Conservation (phyloP, 192 early-diverging fungal genomes). For the Coemansia umbellata region DNA sequence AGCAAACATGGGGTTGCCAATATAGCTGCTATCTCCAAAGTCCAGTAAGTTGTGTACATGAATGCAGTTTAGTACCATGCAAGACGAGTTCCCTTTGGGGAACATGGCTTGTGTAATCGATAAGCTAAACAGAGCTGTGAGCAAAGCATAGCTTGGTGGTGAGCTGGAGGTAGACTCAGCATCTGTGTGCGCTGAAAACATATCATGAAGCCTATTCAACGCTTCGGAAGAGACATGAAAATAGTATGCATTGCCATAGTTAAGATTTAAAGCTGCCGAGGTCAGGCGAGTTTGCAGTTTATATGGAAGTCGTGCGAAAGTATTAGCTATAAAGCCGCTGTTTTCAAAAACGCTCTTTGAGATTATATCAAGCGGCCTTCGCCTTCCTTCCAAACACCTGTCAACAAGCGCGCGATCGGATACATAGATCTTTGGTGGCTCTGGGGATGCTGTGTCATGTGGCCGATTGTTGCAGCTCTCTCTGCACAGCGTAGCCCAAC, state of each 20-base stretch:
- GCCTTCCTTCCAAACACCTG: background rate
- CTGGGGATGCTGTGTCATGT: too few relatives aligned
- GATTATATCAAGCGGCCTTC: background rate
- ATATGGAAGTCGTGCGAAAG: slow-evolving; percentile 16
- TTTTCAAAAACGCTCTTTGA: background rate
- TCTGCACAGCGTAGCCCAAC: slow-evolving; percentile 25
- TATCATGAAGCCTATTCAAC: slow-evolving; percentile 3
- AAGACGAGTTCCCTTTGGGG: background rate
- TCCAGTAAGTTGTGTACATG: slow-evolving; percentile 14
- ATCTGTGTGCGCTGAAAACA: background rate
- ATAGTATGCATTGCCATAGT: slow-evolving; percentile 17
- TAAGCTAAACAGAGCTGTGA: slow-evolving; percentile 21
- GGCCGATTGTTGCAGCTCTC: background rate
- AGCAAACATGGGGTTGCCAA: slow-evolving; percentile 29
- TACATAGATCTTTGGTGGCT: background rate
- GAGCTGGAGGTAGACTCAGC: background rate
- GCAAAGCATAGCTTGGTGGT: slow-evolving; percentile 11
- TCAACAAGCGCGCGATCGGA: slow-evolving; percentile 1
- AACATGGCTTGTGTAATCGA: slow-evolving; percentile 16
- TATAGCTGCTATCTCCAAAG: slow-evolving; percentile 4
- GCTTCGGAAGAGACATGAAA: slow-evolving; percentile 22
- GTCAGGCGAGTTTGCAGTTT: slow-evolving; percentile 9
- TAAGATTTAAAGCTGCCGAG: background rate
- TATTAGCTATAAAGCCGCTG: background rate
- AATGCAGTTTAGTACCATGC: slow-evolving; percentile 17